These are phyloP conservation scores for Euphorbia pulcherrima DNA, from an alignment of 345 rosid genomes.

Conservation along the genomic window DNA sequence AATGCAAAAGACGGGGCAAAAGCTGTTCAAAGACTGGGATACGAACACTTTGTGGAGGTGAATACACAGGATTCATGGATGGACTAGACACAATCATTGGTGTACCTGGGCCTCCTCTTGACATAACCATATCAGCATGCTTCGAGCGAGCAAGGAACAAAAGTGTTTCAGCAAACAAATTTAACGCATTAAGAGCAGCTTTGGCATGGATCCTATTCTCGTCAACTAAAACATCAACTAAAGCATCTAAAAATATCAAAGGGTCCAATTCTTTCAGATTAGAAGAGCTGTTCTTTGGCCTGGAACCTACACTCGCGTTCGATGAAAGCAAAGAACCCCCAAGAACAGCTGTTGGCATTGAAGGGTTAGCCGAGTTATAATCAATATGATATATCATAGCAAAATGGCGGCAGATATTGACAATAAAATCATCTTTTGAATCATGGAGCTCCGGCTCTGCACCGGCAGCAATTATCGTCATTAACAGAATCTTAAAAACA, in stretches of 20 bases:
- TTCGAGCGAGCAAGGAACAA: slow-evolving; percentile 88
- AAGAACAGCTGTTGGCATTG: slow-evolving; percentile 40
- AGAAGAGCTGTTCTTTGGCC: slow-evolving; percentile 58
- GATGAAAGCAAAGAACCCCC: slow-evolving; percentile 57
- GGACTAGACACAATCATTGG: slow-evolving; percentile 99
- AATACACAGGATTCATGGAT: slow-evolving; percentile 96
- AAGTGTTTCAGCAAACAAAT: slow-evolving; percentile 80
- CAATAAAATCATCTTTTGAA: slow-evolving; percentile 73
- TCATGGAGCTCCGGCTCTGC: slow-evolving; percentile 75
- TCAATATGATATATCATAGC: slow-evolving; percentile 82
- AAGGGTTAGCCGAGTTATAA: slow-evolving; percentile 49
- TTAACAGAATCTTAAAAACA: slow-evolving; percentile 82
- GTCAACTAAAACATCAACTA: slow-evolving; percentile 92
- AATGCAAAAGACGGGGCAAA: slow-evolving; percentile 91
- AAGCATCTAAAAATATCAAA: slow-evolving; percentile 78
- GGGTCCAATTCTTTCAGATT: slow-evolving; percentile 91
- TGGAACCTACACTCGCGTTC: slow-evolving; percentile 41
- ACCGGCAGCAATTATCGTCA: slow-evolving; percentile 80
- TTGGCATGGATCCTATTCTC: slow-evolving; percentile 86
- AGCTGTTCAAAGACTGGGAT: slow-evolving; percentile 97
- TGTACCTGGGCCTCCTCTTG: slow-evolving; percentile 89
- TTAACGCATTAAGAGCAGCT: slow-evolving; percentile 82
- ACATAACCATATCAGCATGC: slow-evolving; percentile 74
- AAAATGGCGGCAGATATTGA: slow-evolving; percentile 84
- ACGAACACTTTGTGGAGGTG: slow-evolving; percentile 87